phyloP scores from a whole-genome alignment of 768 basidiomycete genomes.

The Podaxis carcinomalis region DNA sequence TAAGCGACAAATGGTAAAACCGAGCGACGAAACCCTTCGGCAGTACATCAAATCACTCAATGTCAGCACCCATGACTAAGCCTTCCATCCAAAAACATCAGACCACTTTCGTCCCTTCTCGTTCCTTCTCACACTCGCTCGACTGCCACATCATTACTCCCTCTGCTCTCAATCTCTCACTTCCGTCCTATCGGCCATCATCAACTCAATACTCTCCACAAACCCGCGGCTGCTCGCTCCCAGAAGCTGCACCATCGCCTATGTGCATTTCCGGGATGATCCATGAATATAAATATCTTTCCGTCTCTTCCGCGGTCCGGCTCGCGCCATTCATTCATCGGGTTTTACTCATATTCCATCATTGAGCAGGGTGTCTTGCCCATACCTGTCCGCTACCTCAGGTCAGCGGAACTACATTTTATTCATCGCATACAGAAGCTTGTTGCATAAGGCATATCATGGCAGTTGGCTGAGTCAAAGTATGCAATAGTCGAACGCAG shows the following conservation, averaged over 20 bases:
- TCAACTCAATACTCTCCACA: no score
- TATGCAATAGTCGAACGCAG: not conserved
- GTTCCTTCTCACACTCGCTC: not conserved
- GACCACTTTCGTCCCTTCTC: not conserved
- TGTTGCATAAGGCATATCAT: not conserved
- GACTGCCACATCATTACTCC: not conserved
- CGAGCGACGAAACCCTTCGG: not conserved
- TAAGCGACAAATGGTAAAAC: not conserved
- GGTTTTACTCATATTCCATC: not conserved
- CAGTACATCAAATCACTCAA: not conserved
- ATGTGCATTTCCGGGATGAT: not conserved
- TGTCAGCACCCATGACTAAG: conserved; percentile 3
- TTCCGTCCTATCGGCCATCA: not conserved
- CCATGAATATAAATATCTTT: not conserved
- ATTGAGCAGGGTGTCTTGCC: not conserved
- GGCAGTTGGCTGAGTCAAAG: not conserved
- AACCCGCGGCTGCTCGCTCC: no score
- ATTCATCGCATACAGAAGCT: not conserved
- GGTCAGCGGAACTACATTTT: not conserved
- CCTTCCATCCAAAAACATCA: not conserved
- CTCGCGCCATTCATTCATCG: not conserved
- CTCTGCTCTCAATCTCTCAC: not conserved
- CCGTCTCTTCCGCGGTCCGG: not conserved
- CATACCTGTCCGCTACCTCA: not conserved
- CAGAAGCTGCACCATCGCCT: no score